Base-by-base conservation (phyloP, 208 protist genomes). In the Crithidia thermophila region DNA sequence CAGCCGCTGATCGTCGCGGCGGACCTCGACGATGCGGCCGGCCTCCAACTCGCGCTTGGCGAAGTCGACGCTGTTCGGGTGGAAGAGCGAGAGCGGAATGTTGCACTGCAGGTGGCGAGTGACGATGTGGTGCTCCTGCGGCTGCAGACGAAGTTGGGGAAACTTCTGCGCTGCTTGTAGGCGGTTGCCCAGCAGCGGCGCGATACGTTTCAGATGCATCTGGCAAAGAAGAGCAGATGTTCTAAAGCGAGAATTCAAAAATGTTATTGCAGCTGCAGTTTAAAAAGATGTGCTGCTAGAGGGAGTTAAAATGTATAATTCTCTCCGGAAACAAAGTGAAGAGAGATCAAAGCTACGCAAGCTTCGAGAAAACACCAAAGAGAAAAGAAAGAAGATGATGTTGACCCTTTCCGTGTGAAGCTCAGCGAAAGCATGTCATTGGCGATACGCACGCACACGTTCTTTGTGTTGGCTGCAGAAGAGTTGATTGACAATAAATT, bases 171-270 rank as follows among this genome's bases (percentile, higher is more conserved):
- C 82, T 0, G 91, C 75, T 46, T 63, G 45, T 37, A 94, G 63
- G 0, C 87, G 77, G 53, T 73, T 77, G 16, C 68, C 64, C 23
- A 86, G 40, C 28, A 96, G 66, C 20, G 84, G 81, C 0, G 87
- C 64, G 4, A 96, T 79, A 1, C 87, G 40, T 60, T 93, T 94
- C 28, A 78, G 67, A 42, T 87, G 81, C 91, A 96, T 96, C n/a
- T n/a, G n/a, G n/a, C n/a, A n/a, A n/a, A n/a, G n/a, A n/a, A n/a
- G n/a, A n/a, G n/a, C n/a, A n/a, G n/a, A n/a, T n/a, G n/a, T n/a
- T n/a, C n/a, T n/a, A n/a, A n/a, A n/a, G n/a, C n/a, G n/a, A n/a
- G n/a, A n/a, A n/a, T n/a, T n/a, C n/a, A n/a, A n/a, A n/a, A n/a
- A n/a, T n/a, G n/a, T n/a, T n/a, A n/a, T n/a, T n/a, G n/a, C n/a